Conservation (phyloP, 345 rosid genomes). For the Aethionema arabicum region DNA sequence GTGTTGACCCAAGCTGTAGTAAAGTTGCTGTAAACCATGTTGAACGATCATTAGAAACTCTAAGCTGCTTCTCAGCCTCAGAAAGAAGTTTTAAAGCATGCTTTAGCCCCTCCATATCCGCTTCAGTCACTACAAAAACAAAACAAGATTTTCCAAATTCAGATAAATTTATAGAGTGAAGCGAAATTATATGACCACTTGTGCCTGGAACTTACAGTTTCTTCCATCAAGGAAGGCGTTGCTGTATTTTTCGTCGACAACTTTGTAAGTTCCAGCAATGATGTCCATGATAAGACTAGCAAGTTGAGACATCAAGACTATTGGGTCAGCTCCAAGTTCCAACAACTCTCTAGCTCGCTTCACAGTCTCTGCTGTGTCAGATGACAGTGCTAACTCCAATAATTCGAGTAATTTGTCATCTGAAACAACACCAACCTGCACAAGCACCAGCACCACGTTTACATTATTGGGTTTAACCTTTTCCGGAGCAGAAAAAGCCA, state of each 20-base stretch:
- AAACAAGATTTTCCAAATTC: constrained; percentile 3
- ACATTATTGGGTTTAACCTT: neutral
- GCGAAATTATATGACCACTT: neutral
- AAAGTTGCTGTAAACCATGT: constrained; percentile 97
- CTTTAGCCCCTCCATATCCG: constrained; percentile 81
- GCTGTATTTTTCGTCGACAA: constrained; percentile 46
- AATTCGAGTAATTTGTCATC: constrained; percentile 93
- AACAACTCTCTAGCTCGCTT: constrained; percentile 89
- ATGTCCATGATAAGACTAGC: constrained; percentile 97
- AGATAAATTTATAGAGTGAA: neutral
- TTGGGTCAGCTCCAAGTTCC: constrained; percentile 94
- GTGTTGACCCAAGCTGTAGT: constrained; percentile 85
- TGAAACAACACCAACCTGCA: constrained; percentile 90
- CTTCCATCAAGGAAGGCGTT: constrained; percentile 57
- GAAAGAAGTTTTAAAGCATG: constrained; percentile 96
- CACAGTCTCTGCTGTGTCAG: constrained; percentile 91
- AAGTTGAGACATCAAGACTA: constrained; percentile 93
- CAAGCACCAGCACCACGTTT: constrained; percentile 21
- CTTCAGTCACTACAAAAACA: constrained; percentile 67
- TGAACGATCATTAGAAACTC: constrained; percentile 85
- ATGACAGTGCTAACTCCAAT: constrained; percentile 90
- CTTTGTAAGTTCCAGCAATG: constrained; percentile 83
- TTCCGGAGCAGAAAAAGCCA: constrained; percentile 13
- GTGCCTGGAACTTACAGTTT: constrained; percentile 61
- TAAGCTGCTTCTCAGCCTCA: constrained; percentile 88